Percentiles rank a stretch among this genome's conserved stretches.
Conservation (phyloP, 441 rosid species). For the Populus trichocarpa region DNA sequence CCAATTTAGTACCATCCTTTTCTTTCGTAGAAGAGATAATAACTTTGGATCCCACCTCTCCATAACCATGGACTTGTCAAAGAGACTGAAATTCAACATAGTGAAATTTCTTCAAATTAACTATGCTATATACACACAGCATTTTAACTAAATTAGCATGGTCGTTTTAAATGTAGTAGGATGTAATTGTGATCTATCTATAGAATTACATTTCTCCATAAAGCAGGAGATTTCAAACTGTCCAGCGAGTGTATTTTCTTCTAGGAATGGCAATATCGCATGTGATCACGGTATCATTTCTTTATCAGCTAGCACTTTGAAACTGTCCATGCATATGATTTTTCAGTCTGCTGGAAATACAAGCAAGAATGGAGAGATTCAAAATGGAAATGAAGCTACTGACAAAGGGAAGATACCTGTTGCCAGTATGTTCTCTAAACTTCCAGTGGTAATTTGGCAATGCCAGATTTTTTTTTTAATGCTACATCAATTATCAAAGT, state of each 20-base stretch:
- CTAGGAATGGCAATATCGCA: background rate
- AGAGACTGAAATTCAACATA: background rate
- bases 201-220: background rate
- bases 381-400: slow-evolving; percentile 30
- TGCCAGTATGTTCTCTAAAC: slow-evolving; percentile 33
- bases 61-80: background rate
- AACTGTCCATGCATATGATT: slow-evolving; percentile 21
- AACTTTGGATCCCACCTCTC: background rate
- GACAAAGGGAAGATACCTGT: slow-evolving; percentile 39
- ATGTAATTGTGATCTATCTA: background rate
- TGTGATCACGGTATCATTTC: background rate
- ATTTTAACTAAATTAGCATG: background rate
- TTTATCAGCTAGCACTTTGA: background rate
- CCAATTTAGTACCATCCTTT: background rate
- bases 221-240: background rate
- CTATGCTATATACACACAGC: background rate
- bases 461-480: background rate
- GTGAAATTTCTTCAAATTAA: background rate
- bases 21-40: background rate
- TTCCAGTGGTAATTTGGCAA: background rate
- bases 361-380: slow-evolving; percentile 46
- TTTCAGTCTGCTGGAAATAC: slow-evolving; percentile 82
- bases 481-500: background rate
- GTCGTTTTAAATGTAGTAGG: background rate
- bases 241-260: background rate